phyloP scores from a whole-genome alignment of 306 rosid genomes.

The Dryas alaskensis region DNA sequence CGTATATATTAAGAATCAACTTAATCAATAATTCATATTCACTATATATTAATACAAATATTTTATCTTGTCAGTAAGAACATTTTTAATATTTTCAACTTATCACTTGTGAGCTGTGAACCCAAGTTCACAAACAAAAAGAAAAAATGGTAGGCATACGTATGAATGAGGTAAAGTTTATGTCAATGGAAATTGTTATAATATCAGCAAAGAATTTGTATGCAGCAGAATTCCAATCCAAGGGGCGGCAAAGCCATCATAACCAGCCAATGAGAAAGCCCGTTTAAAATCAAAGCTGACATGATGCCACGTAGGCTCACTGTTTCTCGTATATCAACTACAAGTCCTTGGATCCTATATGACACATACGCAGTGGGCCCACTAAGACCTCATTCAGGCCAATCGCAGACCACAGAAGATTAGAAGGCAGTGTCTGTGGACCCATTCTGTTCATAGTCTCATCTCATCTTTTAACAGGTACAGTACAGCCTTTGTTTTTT shows the following conservation, averaged over 20 bases:
- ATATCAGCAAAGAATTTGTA: neutral
- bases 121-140: no score
- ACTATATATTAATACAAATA: no score
- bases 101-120: no score
- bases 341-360: neutral
- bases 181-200: neutral
- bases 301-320: constrained; percentile 17
- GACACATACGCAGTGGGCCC: neutral
- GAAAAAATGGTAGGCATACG: no score
- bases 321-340: neutral
- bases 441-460: neutral
- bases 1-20: no score
- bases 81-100: no score
- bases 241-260: neutral
- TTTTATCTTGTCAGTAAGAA: no score
- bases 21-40: no score
- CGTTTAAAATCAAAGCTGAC: constrained; percentile 8
- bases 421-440: constrained; percentile 3
- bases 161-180: no score
- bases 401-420: neutral
- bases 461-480: neutral
- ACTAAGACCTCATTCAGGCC: neutral
- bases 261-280: constrained; percentile 9
- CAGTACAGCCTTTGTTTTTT: neutral
- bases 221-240: neutral